Base-by-base conservation (phyloP, 192 early-diverging fungal species). In the Dissophora globulifera region DNA sequence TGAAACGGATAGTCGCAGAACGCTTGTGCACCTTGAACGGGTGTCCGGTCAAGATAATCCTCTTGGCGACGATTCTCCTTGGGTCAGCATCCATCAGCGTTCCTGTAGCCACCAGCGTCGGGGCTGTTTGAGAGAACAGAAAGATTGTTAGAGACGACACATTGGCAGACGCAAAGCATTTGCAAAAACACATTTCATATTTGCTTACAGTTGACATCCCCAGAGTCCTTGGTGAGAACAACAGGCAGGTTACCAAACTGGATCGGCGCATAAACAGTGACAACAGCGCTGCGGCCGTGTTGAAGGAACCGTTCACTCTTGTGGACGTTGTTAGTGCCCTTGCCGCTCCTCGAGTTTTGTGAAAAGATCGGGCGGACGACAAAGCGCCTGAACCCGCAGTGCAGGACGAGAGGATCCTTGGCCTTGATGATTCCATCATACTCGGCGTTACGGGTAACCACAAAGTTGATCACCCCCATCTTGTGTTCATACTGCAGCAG, bases 1-100 rank as follows among this genome's bases (percentile, higher is more conserved):
- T 98, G 82, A 88, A 96, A 48, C 96, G 92, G 52, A 98, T 87
- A 12, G 98, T 96, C 10, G 94, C 95, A 31, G 90, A 87, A 27
- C 93, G 90, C 80, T 93, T 95, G 85, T 98, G 88, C 61, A 97
- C 87, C 81, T 96, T 96, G 88, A 87, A 98, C 27, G 96, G 95
- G 67, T 97, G 91, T 41, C 96, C 97, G 1, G 95, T 96, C 33
- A 99, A 87, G 41, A 97, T 85, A 30, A 98, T 90, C 40, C 96
- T 92, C 81, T 98, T 99, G 69, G 96, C 94, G 56, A 97, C 82
- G 71, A 99, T 95, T 25, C 97, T 90, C 57, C 88, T 79, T 49
- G 91, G 90, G 72, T 94, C 87, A 27, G 86, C 86, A 54, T 92
- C 87, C 60, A 91, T 67, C 50, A 95, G 82, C 15, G 83, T 82